Evolutionary conservation across 345 rosid genomes (phyloP).

Genomic region (Gossypium herbaceum): DNA sequence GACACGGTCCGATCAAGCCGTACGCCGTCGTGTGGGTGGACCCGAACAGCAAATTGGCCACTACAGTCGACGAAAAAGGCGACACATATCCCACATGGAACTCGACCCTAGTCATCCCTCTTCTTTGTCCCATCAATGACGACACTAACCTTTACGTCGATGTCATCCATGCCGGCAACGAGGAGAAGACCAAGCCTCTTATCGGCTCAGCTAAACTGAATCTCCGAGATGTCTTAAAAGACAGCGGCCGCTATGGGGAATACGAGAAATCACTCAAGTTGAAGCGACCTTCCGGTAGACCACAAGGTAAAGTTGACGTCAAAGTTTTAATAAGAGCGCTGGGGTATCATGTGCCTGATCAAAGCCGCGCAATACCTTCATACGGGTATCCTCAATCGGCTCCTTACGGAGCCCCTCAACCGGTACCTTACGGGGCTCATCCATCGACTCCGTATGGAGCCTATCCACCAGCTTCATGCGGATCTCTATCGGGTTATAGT

Average conservation of each 20-base stretch:
- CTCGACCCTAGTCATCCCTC: constrained; percentile 38
- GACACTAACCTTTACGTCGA: constrained; percentile 53
- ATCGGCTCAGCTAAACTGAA: constrained; percentile 69
- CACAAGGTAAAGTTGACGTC: not conserved
- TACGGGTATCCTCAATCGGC: not conserved
- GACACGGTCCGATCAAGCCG: constrained; percentile 55
- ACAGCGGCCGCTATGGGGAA: constrained; percentile 44
- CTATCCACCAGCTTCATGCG: too few relatives aligned
- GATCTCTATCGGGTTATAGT: too few relatives aligned
- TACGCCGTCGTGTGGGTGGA: constrained; percentile 84
- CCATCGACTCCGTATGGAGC: too few relatives aligned
- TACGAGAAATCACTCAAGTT: constrained; percentile 42
- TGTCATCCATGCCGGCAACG: constrained; percentile 67
- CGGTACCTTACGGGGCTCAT: not conserved
- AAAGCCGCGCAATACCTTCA: not conserved
- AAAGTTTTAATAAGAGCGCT: not conserved
- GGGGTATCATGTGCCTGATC: not conserved
- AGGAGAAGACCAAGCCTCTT: constrained; percentile 68
- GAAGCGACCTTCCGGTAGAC: not conserved
- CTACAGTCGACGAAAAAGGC: constrained; percentile 57
- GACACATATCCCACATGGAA: constrained; percentile 72
- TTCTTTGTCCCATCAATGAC: constrained; percentile 30
- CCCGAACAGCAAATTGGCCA: constrained; percentile 43
- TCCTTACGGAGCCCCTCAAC: not conserved
- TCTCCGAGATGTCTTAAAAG: constrained; percentile 57